Evolutionary conservation across 1,284 basidiomycete species (phyloP), one percentile per base, ranked within the genome.

Genomic region (Sanghuangporus sanghuang): DNA sequence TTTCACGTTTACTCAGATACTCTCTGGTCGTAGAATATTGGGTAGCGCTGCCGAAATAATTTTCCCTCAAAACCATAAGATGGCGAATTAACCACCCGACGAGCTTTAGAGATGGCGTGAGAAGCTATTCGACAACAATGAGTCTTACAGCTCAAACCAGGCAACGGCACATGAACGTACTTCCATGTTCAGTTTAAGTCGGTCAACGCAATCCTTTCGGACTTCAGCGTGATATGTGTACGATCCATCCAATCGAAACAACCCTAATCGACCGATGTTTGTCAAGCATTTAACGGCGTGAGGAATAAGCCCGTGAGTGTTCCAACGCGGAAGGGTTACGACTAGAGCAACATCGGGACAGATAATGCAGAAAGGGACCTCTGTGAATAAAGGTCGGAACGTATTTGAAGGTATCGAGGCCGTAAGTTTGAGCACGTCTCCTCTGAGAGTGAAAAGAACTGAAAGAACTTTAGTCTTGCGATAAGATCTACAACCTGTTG

Each of bases 11-110:
- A 61, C 87, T 84, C 59, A 94, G 77, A 71, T 92, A 95, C 76
- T 97, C 95, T 36, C 83, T 83, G 57, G 93, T 80, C 0, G 93
- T 96, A 6, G 87, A 87, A 71, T 95, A 97, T 69, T 95, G 91
- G 1, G 94, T 96, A 74, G 95, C 97, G 3, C 84, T 82, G 18
- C 95, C 95, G 63, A 96, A 87, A 73, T 97, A 97, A 73, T 97
- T 96, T 69, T 96, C 93, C 61, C 90, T 86, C 59, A 96, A 71
- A 54, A 90, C 86, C 85, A 98, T 90, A 68, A 95, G 80, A 70
- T 93, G 87, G 39, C 95, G 86, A 62, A 95, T 83, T 0, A 87
- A 87, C 93, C 94, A 96, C 18, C 94, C 95, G 56, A 94, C 77
- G 0, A 81, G 79, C 70, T 90, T 92, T 75, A 89, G 90, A 4